Evolutionary conservation across 768 basidiomycete genomes (phyloP).

Genomic region (Tricholoma bakamatsutake): DNA sequence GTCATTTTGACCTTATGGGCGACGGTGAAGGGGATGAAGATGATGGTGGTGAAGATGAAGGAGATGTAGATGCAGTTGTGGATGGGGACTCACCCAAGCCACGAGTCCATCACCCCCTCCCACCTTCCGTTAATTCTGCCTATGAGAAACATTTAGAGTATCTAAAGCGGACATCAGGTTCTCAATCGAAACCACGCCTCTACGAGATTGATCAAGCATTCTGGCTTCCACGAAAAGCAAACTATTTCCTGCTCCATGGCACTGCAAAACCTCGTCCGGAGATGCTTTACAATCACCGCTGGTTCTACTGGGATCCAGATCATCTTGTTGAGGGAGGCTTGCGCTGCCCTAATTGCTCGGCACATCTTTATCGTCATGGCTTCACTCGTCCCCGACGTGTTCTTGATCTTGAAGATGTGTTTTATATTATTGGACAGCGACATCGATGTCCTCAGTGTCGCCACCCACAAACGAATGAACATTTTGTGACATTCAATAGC

Average conservation of each 20-base stretch:
- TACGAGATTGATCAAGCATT: neutral
- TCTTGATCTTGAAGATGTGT: neutral
- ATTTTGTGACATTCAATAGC: neutral
- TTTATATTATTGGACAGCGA: neutral
- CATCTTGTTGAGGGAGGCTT: neutral
- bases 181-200: too few species aligned
- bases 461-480: neutral
- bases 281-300: neutral
- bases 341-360: neutral
- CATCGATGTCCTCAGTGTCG: neutral
- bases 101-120: neutral
- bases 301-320: neutral
- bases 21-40: slow-evolving; percentile 33
- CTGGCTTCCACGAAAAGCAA: neutral
- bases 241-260: neutral
- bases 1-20: neutral
- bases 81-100: slow-evolving; percentile 21
- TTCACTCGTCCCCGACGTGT: neutral
- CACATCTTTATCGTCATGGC: neutral
- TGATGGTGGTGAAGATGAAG: slow-evolving; percentile 29
- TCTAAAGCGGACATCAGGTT: neutral
- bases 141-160: neutral
- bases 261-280: neutral
- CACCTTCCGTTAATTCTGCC: neutral
- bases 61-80: slow-evolving; percentile 23